A percentile compares a stretch with the other conserved stretches of the same genome.
phyloP scores from a whole-genome alignment of 1,284 basidiomycete species.

The Macrocystidia cucumis region DNA sequence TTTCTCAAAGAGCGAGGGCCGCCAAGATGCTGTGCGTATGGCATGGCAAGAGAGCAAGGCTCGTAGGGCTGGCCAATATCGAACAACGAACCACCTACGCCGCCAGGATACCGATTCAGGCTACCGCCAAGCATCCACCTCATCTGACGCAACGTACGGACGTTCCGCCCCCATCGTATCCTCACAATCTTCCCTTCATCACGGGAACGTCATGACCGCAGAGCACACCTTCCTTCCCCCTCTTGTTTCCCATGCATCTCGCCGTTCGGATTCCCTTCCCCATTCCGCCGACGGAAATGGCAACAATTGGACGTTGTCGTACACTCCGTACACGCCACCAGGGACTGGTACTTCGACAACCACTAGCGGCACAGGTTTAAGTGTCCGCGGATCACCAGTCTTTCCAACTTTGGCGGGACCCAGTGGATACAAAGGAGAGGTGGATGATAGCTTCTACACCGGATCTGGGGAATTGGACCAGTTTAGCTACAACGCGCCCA shows the following conservation, averaged over 20 bases:
- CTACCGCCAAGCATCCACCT: conserved; percentile 6
- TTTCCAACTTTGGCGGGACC: conserved; percentile 22
- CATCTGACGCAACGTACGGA: conserved; percentile 6
- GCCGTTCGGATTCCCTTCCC: conserved; percentile 38
- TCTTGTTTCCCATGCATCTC: conserved; percentile 25
- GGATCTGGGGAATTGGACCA: conserved; percentile 31
- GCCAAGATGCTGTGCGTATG: conserved; percentile 51
- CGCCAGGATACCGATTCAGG: conserved; percentile 10
- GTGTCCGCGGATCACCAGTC: conserved; percentile 32
- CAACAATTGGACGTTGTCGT: conserved; percentile 33
- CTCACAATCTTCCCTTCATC: neutral
- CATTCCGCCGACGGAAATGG: conserved; percentile 38
- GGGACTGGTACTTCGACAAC: conserved; percentile 34
- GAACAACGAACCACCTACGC: too few relatives aligned
- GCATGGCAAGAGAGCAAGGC: conserved; percentile 51
- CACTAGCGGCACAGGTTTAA: conserved; percentile 31
- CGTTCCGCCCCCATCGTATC: conserved; percentile 8
- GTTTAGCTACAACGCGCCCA: conserved; percentile 29
- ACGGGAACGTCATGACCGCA: conserved; percentile 5
- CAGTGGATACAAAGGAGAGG: conserved; percentile 19
- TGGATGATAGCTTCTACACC: conserved; percentile 33
- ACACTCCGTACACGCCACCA: conserved; percentile 53
- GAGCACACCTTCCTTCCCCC: too few relatives aligned
- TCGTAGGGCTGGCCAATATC: conserved; percentile 11
- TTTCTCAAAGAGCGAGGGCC: conserved; percentile 66